A percentile compares a stretch with the other conserved stretches of the same genome.
Evolutionary conservation across 2,329 filamentous ascomycete genomes (phyloP).

Genomic region (Epichloe bromicola): DNA sequence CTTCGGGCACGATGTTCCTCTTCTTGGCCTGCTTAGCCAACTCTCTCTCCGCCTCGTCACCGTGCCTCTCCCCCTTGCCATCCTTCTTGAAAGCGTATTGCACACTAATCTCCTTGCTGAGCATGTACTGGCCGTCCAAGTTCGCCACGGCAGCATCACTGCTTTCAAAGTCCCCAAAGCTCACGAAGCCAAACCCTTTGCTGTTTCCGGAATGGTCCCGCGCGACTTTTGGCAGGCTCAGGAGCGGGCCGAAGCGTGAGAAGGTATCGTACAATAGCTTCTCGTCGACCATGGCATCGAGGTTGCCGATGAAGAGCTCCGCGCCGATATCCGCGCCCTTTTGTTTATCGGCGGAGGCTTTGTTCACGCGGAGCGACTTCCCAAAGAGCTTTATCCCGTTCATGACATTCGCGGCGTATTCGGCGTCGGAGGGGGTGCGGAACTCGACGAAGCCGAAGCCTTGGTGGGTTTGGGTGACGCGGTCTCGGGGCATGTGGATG

Average conservation of each 20-base stretch:
- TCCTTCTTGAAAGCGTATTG: slow-evolving; percentile 99
- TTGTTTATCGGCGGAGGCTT: slow-evolving; percentile 82
- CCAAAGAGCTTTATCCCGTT: slow-evolving; percentile 89
- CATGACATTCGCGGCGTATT: slow-evolving; percentile 94
- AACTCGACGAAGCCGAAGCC: slow-evolving; percentile 99
- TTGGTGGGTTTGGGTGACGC: slow-evolving; percentile 91
- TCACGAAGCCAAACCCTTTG: slow-evolving; percentile 95
- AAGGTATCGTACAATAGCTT: slow-evolving; percentile 93
- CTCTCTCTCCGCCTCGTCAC: slow-evolving; percentile 84
- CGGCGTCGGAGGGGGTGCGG: slow-evolving; percentile 85
- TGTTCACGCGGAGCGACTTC: slow-evolving; percentile 94
- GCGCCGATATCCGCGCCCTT: slow-evolving; percentile 87
- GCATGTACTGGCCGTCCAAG: slow-evolving; percentile 92
- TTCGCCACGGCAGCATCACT: slow-evolving; percentile 83
- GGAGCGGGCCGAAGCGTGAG: slow-evolving; percentile 74
- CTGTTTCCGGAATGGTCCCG: slow-evolving; percentile 78
- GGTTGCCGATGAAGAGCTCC: slow-evolving; percentile 91
- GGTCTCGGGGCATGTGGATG: slow-evolving; percentile 95
- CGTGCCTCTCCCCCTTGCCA: slow-evolving; percentile 90
- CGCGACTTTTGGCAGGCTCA: slow-evolving; percentile 79
- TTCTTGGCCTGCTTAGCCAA: slow-evolving; percentile 86
- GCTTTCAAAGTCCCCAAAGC: slow-evolving; percentile 83
- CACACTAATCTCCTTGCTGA: slow-evolving; percentile 92
- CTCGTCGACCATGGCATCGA: slow-evolving; percentile 90
- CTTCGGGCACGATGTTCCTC: slow-evolving; percentile 78